Evolutionary conservation across 2,329 filamentous ascomycete species (phyloP).

Genomic region (Aureobasidium sp.): DNA sequence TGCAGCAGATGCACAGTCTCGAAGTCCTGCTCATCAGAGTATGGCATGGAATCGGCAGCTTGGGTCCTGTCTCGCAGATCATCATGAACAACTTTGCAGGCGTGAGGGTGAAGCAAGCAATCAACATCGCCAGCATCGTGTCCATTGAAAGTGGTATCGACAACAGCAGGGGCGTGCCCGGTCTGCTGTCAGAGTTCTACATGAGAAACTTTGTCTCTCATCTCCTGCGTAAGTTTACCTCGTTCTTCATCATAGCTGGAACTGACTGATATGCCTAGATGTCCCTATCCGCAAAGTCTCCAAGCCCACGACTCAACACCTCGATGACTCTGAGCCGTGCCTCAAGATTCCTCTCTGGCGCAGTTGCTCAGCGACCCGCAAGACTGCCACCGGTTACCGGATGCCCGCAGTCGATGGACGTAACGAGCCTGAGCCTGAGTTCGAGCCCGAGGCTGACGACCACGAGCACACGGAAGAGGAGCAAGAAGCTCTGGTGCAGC

Average conservation of each 20-base stretch:
- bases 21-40: not conserved
- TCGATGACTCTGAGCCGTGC: not conserved
- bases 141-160: not conserved
- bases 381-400: not conserved
- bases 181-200: not conserved
- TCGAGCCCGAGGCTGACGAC: not conserved
- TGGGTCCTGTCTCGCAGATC: not conserved
- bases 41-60: not conserved
- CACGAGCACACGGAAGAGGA: not conserved
- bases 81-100: not conserved
- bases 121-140: not conserved
- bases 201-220: not conserved
- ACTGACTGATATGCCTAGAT: too few species aligned
- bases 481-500: not conserved
- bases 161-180: not conserved
- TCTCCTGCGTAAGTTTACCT: not conserved
- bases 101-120: not conserved
- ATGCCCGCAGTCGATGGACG: not conserved
- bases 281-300: not conserved
- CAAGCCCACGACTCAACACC: not conserved
- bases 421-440: not conserved
- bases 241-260: fast-evolving
- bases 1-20: not conserved
- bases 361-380: not conserved
- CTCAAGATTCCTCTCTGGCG: not conserved